Evolutionary conservation across 148 eudicot genomes (phyloP), one percentile per base, ranked within the genome.

Genomic region (Amaranthus hypochondriacus): DNA sequence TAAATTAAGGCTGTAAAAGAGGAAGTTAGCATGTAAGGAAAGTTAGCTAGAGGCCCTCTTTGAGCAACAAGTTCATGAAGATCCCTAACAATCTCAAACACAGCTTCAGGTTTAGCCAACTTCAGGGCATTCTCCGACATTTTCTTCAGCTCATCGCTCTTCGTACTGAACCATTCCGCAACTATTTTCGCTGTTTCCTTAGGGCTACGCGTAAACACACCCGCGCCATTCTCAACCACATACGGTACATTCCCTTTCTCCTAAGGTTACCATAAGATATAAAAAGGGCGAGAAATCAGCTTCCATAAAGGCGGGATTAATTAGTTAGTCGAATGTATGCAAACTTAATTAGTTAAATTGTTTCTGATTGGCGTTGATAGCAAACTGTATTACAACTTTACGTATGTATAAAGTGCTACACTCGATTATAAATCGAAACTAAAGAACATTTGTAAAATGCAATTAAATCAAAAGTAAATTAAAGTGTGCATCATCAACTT

Each of bases 161-260:
- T 92, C 6, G 85, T 87, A 85, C 87, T 90, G 82, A 95, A 95
- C 98, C 98, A 95, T 73, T 86, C 93, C 0, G 93, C 82, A 4
- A 95, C 97, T 12, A 92, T 84, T 80, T 77, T 76, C 39, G 98
- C 92, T 18, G 97, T 92, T 74, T 90, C 96, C 64, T 88, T 87
- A 3, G 98, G 87, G 68, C 92, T 89, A 55, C 96, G 82, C 2
- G 92, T 92, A 86, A 95, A 95, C 1, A 95, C 93, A 13, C 98
- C 98, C 0, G 98, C 97, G 50, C 98, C 98, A 56, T 85, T 95
- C 48, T 92, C 89, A 5, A 95, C 98, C 57, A 95, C 98, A 2
- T 88, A 95, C 0, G 98, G 96, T 50, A 95, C 98, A 53, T 95
- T 95, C 46, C 98, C 98, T 76, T 95, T 90, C 74, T 95, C 98